Conservation (phyloP, 805 yeast genomes). For the Lachancea meyersii region DNA sequence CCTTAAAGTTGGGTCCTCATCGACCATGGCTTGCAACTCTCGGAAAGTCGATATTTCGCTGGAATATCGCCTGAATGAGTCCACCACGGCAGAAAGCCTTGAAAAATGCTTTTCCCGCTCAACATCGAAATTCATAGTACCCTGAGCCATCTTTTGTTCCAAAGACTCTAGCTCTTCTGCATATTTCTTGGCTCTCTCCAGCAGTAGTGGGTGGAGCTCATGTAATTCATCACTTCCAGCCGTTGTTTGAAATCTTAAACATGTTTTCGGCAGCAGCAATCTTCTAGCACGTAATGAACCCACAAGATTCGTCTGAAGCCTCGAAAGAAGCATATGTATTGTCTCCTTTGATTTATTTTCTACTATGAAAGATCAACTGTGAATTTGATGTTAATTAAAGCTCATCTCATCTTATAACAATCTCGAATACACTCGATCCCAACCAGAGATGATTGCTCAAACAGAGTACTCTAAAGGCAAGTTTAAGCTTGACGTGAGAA, state of each 20-base stretch:
- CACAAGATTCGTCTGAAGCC: not conserved
- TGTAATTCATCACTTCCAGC: constrained; percentile 12
- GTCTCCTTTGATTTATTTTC: not conserved
- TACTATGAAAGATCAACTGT: not conserved
- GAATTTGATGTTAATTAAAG: not conserved
- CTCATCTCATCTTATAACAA: not conserved
- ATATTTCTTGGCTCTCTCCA: constrained; percentile 42
- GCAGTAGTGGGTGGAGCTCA: constrained; percentile 45
- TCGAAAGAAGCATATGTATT: not conserved
- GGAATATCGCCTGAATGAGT: constrained; percentile 36
- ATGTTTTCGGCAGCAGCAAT: not conserved
- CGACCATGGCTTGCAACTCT: constrained; percentile 33
- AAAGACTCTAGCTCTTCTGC: constrained; percentile 37
- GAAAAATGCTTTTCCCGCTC: constrained; percentile 46
- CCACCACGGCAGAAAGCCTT: constrained; percentile 39
- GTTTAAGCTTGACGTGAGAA: not conserved
- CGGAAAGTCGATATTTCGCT: constrained; percentile 28
- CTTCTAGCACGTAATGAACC: not conserved
- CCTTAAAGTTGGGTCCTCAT: constrained; percentile 32
- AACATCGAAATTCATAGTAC: constrained; percentile 36
- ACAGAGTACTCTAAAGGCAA: constrained; percentile 23
- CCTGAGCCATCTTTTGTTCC: constrained; percentile 39
- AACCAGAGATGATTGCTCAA: constrained; percentile 2
- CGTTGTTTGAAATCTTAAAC: constrained; percentile 12
- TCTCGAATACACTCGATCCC: not conserved